These are phyloP conservation scores for Aplosporella prunicola DNA, from an alignment of 2,329 filamentous ascomycete genomes.

Conservation along the genomic window DNA sequence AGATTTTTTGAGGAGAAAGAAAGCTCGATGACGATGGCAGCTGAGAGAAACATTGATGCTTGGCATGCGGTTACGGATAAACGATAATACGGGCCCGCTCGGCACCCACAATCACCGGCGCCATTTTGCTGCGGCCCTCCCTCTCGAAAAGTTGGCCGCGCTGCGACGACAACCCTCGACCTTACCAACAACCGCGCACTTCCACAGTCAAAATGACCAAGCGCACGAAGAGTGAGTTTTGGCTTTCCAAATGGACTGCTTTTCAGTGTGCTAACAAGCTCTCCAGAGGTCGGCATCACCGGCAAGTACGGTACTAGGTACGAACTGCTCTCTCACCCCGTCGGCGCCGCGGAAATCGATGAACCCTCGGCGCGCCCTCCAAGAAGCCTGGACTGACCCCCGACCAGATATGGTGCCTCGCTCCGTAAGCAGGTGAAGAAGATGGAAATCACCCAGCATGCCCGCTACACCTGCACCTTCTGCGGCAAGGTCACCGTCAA, in stretches of 20 bases:
- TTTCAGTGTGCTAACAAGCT: not conserved
- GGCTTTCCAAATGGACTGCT: not conserved
- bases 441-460: conserved; percentile 97
- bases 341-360: no score
- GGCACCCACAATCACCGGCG: no score
- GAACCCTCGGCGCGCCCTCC: no score
- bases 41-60: no score
- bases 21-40: no score
- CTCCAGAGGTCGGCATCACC: conserved; percentile 79
- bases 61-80: no score
- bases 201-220: conserved; percentile 47
- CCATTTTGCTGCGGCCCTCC: no score
- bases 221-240: conserved; percentile 21
- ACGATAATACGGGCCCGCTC: no score
- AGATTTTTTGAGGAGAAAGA: no score
- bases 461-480: conserved; percentile 80
- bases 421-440: conserved; percentile 99
- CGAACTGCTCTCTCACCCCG: not conserved
- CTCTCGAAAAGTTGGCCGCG: no score
- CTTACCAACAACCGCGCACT: conserved; percentile 5
- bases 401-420: conserved; percentile 89
- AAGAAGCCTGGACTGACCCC: no score
- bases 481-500: conserved; percentile 94
- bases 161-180: no score
- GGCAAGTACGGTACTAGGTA: conserved; percentile 83